phyloP scores from a whole-genome alignment of 2,329 filamentous ascomycete genomes.

The Calonectria crousiana region DNA sequence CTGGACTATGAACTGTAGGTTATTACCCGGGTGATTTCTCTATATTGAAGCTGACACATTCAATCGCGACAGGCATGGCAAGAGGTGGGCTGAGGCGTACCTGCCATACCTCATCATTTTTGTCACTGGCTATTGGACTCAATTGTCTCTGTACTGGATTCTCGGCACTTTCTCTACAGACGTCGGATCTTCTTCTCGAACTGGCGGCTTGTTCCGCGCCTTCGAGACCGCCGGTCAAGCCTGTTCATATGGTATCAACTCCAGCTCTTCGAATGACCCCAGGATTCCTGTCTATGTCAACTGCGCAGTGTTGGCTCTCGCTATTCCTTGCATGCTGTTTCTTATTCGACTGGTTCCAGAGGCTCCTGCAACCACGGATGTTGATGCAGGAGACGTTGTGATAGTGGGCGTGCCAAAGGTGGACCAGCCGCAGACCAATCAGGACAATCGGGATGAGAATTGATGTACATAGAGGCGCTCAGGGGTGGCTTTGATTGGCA shows the following conservation, averaged over 20 bases:
- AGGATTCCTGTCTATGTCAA: slow-evolving; percentile 24
- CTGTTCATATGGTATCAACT: slow-evolving; percentile 47
- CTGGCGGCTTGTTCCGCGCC: slow-evolving; percentile 45
- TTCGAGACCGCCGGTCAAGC: slow-evolving; percentile 47
- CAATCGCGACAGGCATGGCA: not conserved
- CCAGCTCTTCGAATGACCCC: slow-evolving; percentile 25
- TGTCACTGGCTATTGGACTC: slow-evolving; percentile 22
- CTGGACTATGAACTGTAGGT: slow-evolving; percentile 24
- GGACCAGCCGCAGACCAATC: not conserved
- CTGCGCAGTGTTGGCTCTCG: slow-evolving; percentile 4
- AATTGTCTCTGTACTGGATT: slow-evolving; percentile 50
- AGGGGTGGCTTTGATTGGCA: not conserved
- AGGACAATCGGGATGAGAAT: not conserved
- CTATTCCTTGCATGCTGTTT: slow-evolving; percentile 24
- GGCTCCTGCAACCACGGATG: not conserved
- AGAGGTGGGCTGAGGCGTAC: slow-evolving; percentile 22
- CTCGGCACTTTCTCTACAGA: slow-evolving; percentile 51
- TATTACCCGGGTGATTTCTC: not conserved
- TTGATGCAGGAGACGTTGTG: slow-evolving; percentile 17
- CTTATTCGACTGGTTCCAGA: slow-evolving; percentile 23
- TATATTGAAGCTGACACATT: not conserved
- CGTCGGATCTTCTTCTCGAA: slow-evolving; percentile 45
- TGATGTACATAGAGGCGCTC: not conserved
- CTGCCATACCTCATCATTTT: slow-evolving; percentile 25
- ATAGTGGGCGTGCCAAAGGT: slow-evolving; percentile 11